Conservation (phyloP, 2,329 filamentous ascomycete genomes). For the Xylaria sp. region DNA sequence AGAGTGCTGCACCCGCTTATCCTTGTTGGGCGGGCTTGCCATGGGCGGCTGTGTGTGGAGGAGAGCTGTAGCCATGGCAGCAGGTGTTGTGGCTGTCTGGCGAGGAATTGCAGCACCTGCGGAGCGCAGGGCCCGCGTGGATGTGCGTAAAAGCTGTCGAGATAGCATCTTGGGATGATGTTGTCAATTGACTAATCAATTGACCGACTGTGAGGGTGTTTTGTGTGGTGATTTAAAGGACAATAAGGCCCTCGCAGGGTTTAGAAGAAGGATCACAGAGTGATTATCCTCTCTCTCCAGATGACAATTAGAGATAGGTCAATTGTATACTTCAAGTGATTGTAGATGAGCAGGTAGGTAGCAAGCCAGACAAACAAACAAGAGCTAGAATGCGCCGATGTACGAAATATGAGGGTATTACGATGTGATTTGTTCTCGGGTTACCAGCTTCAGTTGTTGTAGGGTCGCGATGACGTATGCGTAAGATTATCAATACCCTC, state of each 20-base stretch:
- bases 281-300: too few relatives aligned
- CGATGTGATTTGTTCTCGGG: too few relatives aligned
- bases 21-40: slow-evolving; percentile 35
- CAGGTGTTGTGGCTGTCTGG: slow-evolving; percentile 29
- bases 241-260: neutral
- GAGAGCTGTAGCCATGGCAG: slow-evolving; percentile 19
- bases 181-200: slow-evolving; percentile 1
- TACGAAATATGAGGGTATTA: too few relatives aligned
- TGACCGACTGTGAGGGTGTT: neutral
- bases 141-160: slow-evolving; percentile 31
- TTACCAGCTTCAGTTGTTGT: too few relatives aligned
- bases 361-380: too few relatives aligned
- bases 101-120: slow-evolving; percentile 28
- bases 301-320: too few relatives aligned
- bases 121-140: slow-evolving; percentile 32
- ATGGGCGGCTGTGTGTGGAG: slow-evolving; percentile 39
- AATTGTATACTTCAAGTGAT: too few relatives aligned
- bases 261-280: too few relatives aligned
- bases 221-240: neutral
- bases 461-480: slow-evolving; percentile 20
- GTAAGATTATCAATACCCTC: slow-evolving; percentile 27
- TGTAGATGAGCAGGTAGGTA: too few relatives aligned
- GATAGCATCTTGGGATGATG: slow-evolving; percentile 28
- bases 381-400: too few relatives aligned
- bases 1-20: slow-evolving; percentile 35